Evolutionary conservation across 106 monocot genomes (phyloP).

Genomic region (Acorus calamus): DNA sequence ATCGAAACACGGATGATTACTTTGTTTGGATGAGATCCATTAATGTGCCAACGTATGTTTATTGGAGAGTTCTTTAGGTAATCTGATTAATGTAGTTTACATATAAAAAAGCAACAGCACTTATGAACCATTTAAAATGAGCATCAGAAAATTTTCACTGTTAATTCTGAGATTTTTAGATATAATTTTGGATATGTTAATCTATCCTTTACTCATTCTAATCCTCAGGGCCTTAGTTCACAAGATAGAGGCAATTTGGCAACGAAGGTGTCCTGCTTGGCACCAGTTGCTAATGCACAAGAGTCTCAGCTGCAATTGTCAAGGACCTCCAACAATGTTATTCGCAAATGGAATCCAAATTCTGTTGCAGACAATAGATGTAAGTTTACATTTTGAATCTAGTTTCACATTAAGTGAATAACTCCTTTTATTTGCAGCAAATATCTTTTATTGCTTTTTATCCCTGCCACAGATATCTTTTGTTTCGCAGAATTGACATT

Average conservation of each 20-base stretch:
- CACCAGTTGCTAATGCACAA: conserved; percentile 26
- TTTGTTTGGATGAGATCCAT: too few species aligned
- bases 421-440: neutral
- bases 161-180: neutral
- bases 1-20: too few species aligned
- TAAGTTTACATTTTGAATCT: conserved; percentile 14
- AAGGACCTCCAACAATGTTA: conserved; percentile 42
- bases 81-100: too few species aligned
- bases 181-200: neutral
- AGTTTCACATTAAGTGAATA: neutral
- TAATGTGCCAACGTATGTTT: too few species aligned
- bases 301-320: conserved; percentile 72
- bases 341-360: conserved; percentile 39
- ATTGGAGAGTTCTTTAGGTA: too few species aligned
- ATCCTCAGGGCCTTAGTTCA: conserved; percentile 51
- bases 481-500: too few species aligned
- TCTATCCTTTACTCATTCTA: conserved; percentile 2
- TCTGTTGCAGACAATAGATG: conserved; percentile 56
- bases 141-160: neutral
- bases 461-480: too few species aligned
- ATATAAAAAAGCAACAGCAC: too few species aligned
- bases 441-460: too few species aligned
- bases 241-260: conserved; percentile 65
- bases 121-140: neutral
- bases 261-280: conserved; percentile 40